phyloP scores from a whole-genome alignment of 148 eudicot species.

The Fallopia convolvulus region DNA sequence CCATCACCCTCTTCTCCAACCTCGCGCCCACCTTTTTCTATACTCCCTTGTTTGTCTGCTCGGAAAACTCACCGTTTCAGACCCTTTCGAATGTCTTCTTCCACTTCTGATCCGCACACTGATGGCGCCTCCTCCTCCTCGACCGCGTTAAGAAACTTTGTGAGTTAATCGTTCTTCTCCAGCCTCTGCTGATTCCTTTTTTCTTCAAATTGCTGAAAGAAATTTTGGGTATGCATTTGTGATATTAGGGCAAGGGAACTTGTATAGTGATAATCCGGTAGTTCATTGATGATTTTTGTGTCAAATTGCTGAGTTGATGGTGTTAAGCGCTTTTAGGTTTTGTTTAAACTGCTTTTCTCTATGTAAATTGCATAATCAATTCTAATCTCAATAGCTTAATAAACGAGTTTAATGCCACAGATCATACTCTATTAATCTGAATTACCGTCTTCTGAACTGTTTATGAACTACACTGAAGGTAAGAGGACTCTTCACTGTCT shows the following conservation, averaged over 20 bases:
- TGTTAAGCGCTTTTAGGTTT: background rate
- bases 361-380: background rate
- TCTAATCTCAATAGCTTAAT: background rate
- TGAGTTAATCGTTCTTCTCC: background rate
- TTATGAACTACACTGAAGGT: background rate
- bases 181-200: background rate
- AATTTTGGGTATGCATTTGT: background rate
- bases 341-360: background rate
- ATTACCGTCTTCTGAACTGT: background rate
- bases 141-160: background rate
- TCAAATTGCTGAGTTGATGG: background rate
- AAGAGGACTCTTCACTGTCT: background rate
- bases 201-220: background rate
- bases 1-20: constrained; percentile 2
- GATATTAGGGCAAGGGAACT: background rate
- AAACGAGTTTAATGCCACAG: background rate
- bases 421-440: background rate
- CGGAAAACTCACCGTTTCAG: constrained; percentile 24
- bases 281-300: background rate
- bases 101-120: constrained; percentile 18
- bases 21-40: constrained; percentile 8
- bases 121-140: constrained; percentile 9
- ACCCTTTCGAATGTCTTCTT: constrained; percentile 28
- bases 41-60: constrained; percentile 13
- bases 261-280: background rate